A percentile compares a stretch with the other conserved stretches of the same genome.
Conservation (phyloP, 2,329 filamentous ascomycete species). For the Fusarium phyllophilum region DNA sequence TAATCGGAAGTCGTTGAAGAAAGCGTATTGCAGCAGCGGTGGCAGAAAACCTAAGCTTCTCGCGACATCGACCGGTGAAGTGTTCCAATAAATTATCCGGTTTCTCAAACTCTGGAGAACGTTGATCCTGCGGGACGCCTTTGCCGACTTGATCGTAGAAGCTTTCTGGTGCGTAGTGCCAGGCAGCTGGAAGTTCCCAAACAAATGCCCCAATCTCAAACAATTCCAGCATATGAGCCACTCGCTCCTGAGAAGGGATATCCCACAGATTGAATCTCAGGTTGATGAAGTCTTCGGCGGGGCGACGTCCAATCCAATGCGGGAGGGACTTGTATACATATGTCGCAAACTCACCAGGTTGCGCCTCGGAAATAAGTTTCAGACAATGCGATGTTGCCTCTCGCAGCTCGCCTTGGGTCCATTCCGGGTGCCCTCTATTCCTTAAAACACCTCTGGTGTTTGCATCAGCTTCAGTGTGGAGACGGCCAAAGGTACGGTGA, state of each 20-base stretch:
- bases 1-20: neutral
- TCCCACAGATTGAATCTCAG: neutral
- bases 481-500: rapidly evolving
- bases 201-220: neutral
- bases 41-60: slow-evolving; percentile 22
- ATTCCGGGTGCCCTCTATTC: neutral
- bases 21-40: slow-evolving; percentile 14
- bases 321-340: rapidly evolving
- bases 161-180: rapidly evolving
- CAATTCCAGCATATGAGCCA: rapidly evolving
- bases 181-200: neutral
- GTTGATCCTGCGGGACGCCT: neutral
- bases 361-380: neutral
- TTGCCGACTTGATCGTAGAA: neutral
- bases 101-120: neutral
- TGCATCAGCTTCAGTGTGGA: rapidly evolving
- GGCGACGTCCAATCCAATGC: neutral
- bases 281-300: neutral
- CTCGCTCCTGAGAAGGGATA: neutral
- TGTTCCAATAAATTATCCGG: neutral
- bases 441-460: rapidly evolving
- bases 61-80: neutral
- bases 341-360: neutral
- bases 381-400: neutral
- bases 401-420: neutral